Base-by-base conservation (phyloP, 2,329 filamentous ascomycete genomes). In the Colletotrichum spaethianum region DNA sequence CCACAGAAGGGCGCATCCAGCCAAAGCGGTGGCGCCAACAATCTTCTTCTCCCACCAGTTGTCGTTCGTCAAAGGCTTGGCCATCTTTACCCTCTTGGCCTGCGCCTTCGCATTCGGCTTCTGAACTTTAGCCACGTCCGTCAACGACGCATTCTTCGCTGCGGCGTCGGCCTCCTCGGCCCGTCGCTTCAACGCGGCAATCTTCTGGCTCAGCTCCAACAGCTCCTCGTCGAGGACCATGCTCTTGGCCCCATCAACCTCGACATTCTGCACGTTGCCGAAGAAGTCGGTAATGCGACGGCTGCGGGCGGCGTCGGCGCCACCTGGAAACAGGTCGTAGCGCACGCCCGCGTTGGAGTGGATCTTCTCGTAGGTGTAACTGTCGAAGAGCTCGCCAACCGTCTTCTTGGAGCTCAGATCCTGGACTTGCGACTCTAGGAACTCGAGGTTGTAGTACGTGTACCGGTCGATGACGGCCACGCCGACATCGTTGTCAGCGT, bases 381-480 rank as follows among this genome's bases (percentile, higher is more conserved):
- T 97, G 83, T 98, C 96, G 78, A 99, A 99, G 3, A 99, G 85
- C 79, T 98, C 95, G 72, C 95, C 96, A 40, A 99, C 86, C 0
- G 95, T 98, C 83, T 95, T 92, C 80, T 98, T 96, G 76, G 92
- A 95, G 79, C 91, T 93, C 52, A 95, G 91, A 75, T 96, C 95
- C 72, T 92, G 92, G 71, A 98, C 94, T 78, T 97, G 92, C 3
- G 91, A 93, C 82, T 99, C 96, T 40, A 99, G 89, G 81, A 98
- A 99, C 78, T 99, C 96, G 64, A 99, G 90, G 78, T 98, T 98
- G 85, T 98, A 98, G 84, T 98, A 99, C 8, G 96, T 99, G 87
- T 97, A 99, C 73, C 96, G 93, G 82, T 99, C 96, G 80, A 99
- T 99, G 75, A 99, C 96, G 40, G 96, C 96, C 31, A 99, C 96